Evolutionary conservation across 306 rosid species (phyloP), one percentile per base, ranked within the genome.

Genomic region (Castanospermum australe): DNA sequence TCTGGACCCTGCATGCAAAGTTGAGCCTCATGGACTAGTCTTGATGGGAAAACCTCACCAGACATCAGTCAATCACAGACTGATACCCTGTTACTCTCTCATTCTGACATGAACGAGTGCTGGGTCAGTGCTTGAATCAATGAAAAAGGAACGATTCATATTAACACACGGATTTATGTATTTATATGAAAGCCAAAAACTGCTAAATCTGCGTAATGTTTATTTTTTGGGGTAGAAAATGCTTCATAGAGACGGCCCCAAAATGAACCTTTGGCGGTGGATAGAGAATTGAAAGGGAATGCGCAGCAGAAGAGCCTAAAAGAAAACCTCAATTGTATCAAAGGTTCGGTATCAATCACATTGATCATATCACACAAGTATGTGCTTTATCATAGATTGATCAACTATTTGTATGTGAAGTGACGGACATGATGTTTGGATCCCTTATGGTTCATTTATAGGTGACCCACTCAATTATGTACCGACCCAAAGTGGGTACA

Each of bases 251-350:
- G 57, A 51, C 6, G 41, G 38, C 41, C 75, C 71, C 50, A 47
- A 45, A 47, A 76, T 14, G 60, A 56, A 70, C 21, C 35, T 75
- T 35, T 38, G 30, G 32, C 48, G 68, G 42, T 51, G 32, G 20
- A 24, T 9, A 39, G 38, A 59, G 60, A 66, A 32, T 69, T 84
- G 84, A 84, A 32, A 63, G 76, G 75, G 76, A 77, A 38, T 36
- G 82, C 41, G 20, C 69, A 77, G 33, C 76, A 65, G 55, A 71
- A 64, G 65, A 54, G 63, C 35, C 83, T 45, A 55, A 71, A 77
- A 83, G 59, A 50, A 66, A 81, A 45, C 59, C 72, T 71, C 59
- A 83, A 44, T 59, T 66, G 44, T 52, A 44, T 33, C 55, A 24
- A 18, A 66, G 32, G 52, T 30, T 7, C 5, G 22, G 50, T 12